Conservation (phyloP, 2,329 filamentous ascomycete species). For the Fusarium sp. region DNA sequence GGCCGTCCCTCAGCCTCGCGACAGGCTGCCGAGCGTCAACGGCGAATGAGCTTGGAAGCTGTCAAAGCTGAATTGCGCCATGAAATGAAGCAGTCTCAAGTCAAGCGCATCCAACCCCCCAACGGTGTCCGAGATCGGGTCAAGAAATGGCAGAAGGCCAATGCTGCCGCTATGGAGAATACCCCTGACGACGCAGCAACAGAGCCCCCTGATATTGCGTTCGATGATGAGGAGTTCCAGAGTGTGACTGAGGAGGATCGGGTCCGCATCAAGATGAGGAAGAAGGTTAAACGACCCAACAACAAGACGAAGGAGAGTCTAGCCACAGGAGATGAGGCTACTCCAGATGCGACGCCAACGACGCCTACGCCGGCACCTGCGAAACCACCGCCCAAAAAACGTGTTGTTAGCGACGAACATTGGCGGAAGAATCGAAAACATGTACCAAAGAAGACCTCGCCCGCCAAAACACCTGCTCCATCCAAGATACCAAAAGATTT, state of each 20-base stretch:
- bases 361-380: conserved; percentile 37
- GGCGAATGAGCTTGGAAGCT: conserved; percentile 70
- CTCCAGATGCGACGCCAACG: conserved; percentile 32
- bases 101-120: conserved; percentile 70
- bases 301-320: conserved; percentile 48
- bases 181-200: conserved; percentile 65
- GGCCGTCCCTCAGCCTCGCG: conserved; percentile 69
- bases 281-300: conserved; percentile 56
- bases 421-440: conserved; percentile 77
- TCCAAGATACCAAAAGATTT: conserved; percentile 69
- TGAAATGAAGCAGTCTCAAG: conserved; percentile 70
- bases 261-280: conserved; percentile 66
- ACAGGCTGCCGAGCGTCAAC: conserved; percentile 62
- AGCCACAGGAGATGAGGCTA: conserved; percentile 40
- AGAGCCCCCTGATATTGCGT: conserved; percentile 72
- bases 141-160: conserved; percentile 85
- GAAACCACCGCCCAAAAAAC: conserved; percentile 81
- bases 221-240: conserved; percentile 66
- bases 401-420: conserved; percentile 92
- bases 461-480: conserved; percentile 48
- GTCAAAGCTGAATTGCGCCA: conserved; percentile 65
- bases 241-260: conserved; percentile 73
- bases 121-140: conserved; percentile 82
- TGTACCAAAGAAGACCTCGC: conserved; percentile 58
- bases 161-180: conserved; percentile 72